A percentile compares a stretch with the other conserved stretches of the same genome.
Conservation (phyloP, 805 yeast genomes). For the Schizosaccharomyces lindneri region DNA sequence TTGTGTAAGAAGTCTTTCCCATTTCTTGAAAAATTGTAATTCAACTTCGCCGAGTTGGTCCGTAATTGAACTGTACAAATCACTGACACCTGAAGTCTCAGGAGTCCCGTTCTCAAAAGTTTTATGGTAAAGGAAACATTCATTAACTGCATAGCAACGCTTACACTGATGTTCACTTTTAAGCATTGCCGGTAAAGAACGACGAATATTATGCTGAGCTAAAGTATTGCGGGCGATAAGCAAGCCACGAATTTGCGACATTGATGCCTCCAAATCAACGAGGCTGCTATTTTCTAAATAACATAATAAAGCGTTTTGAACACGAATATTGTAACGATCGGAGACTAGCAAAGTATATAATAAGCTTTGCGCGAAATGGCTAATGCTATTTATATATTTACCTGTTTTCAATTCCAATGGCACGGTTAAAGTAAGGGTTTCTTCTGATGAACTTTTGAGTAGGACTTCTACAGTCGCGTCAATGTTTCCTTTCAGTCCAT, state of each 20-base stretch:
- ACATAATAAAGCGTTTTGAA: constrained; percentile 21
- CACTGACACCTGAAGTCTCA: constrained; percentile 28
- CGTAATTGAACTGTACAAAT: constrained; percentile 25
- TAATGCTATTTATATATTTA: constrained; percentile 22
- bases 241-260: constrained; percentile 37
- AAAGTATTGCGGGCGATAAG: constrained; percentile 49
- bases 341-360: constrained; percentile 54
- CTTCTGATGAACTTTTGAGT: constrained; percentile 12
- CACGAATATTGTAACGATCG: constrained; percentile 32
- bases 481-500: constrained; percentile 68
- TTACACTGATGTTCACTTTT: constrained; percentile 6
- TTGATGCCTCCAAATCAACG: constrained; percentile 26
- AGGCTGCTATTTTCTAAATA: constrained; percentile 42
- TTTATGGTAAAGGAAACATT: constrained; percentile 19
- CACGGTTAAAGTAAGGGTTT: constrained; percentile 10
- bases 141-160: constrained; percentile 9
- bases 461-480: constrained; percentile 44
- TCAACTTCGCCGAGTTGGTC: constrained; percentile 26
- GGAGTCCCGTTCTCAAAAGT: constrained; percentile 34
- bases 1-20: constrained; percentile 48
- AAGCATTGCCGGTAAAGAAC: constrained; percentile 4
- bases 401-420: constrained; percentile 91
- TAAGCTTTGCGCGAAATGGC: constrained; percentile 71
- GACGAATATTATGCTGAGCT: constrained; percentile 29
- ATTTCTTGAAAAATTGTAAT: constrained; percentile 33